Conservation (phyloP, 1,139 yeast species). For the Meyerozyma smithsonii region DNA sequence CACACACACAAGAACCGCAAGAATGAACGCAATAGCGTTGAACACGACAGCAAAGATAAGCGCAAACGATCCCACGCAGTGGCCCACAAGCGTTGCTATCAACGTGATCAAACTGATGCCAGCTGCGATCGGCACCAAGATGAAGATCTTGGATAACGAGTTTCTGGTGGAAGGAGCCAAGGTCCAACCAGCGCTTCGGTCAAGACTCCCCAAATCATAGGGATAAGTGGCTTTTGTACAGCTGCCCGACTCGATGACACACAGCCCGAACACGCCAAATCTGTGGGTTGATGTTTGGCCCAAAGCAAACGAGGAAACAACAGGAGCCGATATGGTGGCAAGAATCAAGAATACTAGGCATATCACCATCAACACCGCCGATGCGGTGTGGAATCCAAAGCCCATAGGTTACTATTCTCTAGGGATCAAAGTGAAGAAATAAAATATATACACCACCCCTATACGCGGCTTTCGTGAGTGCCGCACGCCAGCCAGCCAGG, state of each 20-base stretch:
- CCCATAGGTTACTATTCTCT: conserved; percentile 3
- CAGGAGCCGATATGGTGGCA: conserved; percentile 49
- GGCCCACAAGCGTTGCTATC: conserved; percentile 7
- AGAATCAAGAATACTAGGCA: conserved; percentile 46
- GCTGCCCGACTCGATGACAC: conserved; percentile 4
- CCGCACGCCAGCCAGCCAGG: conserved; percentile 1
- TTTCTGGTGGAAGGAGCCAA: conserved; percentile 45
- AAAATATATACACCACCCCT: neutral
- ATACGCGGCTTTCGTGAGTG: conserved; percentile 1
- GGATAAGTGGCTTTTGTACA: conserved; percentile 34
- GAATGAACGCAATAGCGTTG: conserved; percentile 43
- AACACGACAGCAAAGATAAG: conserved; percentile 23
- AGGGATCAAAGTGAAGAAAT: neutral
- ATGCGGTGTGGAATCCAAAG: conserved; percentile 25
- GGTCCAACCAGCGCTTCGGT: conserved; percentile 19
- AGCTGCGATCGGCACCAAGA: conserved; percentile 78
- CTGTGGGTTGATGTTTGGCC: conserved; percentile 16
- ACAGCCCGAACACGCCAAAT: conserved; percentile 14
- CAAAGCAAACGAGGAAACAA: conserved; percentile 31
- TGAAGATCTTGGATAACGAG: conserved; percentile 63
- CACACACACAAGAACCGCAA: conserved; percentile 50
- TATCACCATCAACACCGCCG: conserved; percentile 24
- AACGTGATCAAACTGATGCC: conserved; percentile 56
- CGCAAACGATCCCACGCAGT: neutral
- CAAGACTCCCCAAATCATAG: conserved; percentile 15